phyloP scores from a whole-genome alignment of 108 stramenopile genomes.

The Cylindrotheca fusiformis region DNA sequence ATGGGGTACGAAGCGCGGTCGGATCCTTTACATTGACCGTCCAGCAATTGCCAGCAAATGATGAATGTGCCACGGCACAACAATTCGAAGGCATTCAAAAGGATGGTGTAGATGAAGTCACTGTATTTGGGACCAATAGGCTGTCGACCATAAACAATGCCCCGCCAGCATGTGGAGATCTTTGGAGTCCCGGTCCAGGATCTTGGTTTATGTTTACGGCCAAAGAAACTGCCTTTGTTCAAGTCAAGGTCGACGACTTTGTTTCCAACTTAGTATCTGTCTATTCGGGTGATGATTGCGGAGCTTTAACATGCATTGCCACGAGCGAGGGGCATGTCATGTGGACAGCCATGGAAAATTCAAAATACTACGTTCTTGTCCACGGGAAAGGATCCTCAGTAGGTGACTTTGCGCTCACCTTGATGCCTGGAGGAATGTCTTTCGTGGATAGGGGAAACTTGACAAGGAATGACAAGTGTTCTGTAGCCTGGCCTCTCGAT shows the following conservation, averaged over 20 bases:
- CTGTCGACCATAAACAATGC: not conserved
- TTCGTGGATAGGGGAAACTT: not conserved
- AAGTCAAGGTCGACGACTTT: not conserved
- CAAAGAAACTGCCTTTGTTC: not conserved
- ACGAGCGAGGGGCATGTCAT: constrained; percentile 16
- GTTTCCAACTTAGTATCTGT: constrained; percentile 17
- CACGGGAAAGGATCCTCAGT: constrained; percentile 5
- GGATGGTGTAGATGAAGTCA: not conserved
- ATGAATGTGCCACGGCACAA: not conserved
- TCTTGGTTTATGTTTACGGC: not conserved
- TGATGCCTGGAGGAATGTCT: not conserved
- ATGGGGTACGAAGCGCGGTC: constrained; percentile 21
- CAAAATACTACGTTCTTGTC: constrained; percentile 25
- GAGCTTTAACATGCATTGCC: constrained; percentile 13
- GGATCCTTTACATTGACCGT: constrained; percentile 24
- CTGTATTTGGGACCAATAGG: not conserved
- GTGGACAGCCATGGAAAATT: constrained; percentile 7
- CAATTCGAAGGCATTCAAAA: not conserved
- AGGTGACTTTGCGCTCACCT: constrained; percentile 26
- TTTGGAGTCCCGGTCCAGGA: not conserved
- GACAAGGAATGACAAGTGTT: no score
- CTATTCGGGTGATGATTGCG: constrained; percentile 19
- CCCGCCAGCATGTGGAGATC: not conserved
- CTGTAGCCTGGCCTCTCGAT: no score
- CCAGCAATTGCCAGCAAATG: constrained; percentile 2